Percentiles rank a stretch among this genome's conserved stretches.
These are phyloP conservation scores for Lachnellula occidentalis DNA, from an alignment of 2,329 filamentous ascomycete species.

Conservation along the genomic window DNA sequence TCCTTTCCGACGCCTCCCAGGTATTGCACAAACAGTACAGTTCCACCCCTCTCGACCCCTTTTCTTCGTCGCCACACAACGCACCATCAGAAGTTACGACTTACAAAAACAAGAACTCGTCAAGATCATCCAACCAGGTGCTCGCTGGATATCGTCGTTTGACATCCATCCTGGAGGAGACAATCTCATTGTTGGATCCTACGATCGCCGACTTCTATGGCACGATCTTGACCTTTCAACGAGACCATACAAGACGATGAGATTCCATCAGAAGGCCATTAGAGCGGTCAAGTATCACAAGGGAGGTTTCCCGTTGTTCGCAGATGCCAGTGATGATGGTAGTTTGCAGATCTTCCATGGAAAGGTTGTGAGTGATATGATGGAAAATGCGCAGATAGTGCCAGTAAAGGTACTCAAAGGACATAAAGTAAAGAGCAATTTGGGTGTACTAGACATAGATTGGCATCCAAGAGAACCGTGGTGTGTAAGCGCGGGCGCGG, in stretches of 20 bases:
- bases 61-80: constrained; percentile 94
- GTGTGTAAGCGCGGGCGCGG: constrained; percentile 89
- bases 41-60: constrained; percentile 92
- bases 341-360: constrained; percentile 95
- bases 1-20: constrained; percentile 75
- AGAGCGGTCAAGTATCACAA: constrained; percentile 84
- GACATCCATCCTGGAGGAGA: constrained; percentile 91
- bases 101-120: constrained; percentile 85
- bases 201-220: constrained; percentile 91
- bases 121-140: constrained; percentile 89
- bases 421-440: constrained; percentile 76
- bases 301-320: constrained; percentile 75
- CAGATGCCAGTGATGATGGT: constrained; percentile 91
- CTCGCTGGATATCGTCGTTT: constrained; percentile 89
- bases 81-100: constrained; percentile 90
- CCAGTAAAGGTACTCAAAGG: constrained; percentile 90
- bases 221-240: constrained; percentile 91
- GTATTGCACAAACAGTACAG: constrained; percentile 76
- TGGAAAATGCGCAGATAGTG: constrained; percentile 95
- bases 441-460: constrained; percentile 89
- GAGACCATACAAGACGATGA: constrained; percentile 90
- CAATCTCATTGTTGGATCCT: constrained; percentile 90
- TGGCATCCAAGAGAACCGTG: constrained; percentile 95
- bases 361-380: constrained; percentile 87
- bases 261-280: constrained; percentile 91